phyloP scores from a whole-genome alignment of 257 asterid genomes.

The Solanum clarkiae region DNA sequence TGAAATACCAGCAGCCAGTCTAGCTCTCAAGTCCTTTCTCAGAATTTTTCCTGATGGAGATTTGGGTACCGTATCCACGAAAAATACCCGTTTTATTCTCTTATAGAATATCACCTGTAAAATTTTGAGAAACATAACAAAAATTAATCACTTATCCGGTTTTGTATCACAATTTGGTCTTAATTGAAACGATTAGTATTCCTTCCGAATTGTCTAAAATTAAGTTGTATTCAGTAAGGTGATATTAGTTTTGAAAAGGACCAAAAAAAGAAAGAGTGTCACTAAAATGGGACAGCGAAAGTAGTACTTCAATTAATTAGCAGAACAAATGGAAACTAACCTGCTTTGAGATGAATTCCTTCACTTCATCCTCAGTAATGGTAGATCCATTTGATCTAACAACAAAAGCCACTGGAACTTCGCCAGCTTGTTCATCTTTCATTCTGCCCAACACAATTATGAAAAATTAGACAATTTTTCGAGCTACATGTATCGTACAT shows the following conservation, averaged over 20 bases:
- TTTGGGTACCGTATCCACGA: slow-evolving; percentile 65
- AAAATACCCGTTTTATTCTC: slow-evolving; percentile 62
- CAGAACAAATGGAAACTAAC: neutral
- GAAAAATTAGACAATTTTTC: neutral
- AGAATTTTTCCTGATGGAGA: slow-evolving; percentile 86
- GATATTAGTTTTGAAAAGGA: no score
- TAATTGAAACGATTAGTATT: neutral
- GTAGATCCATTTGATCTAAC: slow-evolving; percentile 45
- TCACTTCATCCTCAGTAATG: slow-evolving; percentile 63
- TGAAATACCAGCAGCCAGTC: slow-evolving; percentile 30
- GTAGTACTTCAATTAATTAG: neutral
- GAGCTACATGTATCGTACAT: neutral
- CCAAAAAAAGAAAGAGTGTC: no score
- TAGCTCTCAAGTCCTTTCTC: slow-evolving; percentile 84
- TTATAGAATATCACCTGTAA: slow-evolving; percentile 81
- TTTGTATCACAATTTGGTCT: neutral
- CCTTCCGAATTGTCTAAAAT: neutral
- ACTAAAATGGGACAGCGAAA: no score
- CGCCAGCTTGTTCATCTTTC: slow-evolving; percentile 82
- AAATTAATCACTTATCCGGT: neutral
- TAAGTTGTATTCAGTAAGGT: no score
- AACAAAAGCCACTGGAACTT: slow-evolving; percentile 87
- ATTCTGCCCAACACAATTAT: slow-evolving; percentile 25
- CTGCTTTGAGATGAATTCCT: slow-evolving; percentile 66
- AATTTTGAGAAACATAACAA: neutral